Conservation (phyloP, 208 protist species). For the Acanthamoeba healyi region DNA sequence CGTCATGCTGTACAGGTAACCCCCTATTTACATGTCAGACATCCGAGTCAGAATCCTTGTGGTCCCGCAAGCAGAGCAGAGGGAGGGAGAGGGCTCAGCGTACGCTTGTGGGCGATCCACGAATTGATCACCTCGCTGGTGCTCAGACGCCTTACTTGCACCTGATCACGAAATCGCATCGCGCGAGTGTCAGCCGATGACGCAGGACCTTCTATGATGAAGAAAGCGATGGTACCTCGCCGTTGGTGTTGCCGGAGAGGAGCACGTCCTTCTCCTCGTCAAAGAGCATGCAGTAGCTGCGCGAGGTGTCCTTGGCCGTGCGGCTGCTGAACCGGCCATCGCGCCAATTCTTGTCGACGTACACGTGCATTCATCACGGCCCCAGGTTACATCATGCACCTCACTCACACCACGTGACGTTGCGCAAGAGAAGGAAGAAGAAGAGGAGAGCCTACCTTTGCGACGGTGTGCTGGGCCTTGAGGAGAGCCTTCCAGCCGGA, state of each 20-base stretch:
- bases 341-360: background rate
- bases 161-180: background rate
- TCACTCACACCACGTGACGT: background rate
- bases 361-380: background rate
- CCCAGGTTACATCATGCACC: background rate
- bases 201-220: background rate
- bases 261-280: constrained; percentile 7
- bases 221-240: background rate
- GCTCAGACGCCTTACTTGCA: background rate
- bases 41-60: background rate
- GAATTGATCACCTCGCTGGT: background rate
- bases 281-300: constrained; percentile 17
- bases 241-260: constrained; percentile 27
- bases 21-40: background rate
- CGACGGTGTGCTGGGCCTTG: constrained; percentile 18
- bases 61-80: background rate
- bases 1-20: constrained; percentile 9
- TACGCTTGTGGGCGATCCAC: constrained; percentile 31
- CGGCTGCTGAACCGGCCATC: background rate
- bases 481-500: constrained; percentile 39
- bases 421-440: background rate
- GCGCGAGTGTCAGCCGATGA: background rate
- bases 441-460: background rate
- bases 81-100: background rate
- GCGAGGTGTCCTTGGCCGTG: background rate